phyloP scores from a whole-genome alignment of 2,329 filamentous ascomycete species.

The Ustilaginoidea virens region DNA sequence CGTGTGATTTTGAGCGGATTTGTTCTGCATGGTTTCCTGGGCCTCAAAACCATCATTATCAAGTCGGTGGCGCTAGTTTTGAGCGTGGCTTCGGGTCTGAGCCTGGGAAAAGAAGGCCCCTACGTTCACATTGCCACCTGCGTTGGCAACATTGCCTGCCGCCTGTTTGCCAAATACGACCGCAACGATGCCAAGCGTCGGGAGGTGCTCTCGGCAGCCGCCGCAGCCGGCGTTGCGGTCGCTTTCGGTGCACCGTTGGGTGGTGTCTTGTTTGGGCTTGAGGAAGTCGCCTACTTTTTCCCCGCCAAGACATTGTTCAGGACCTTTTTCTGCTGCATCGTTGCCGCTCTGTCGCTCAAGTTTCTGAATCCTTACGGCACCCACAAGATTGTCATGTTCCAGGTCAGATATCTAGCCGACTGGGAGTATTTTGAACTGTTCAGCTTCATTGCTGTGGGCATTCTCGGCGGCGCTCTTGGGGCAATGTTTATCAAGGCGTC shows the following conservation, averaged over 20 bases:
- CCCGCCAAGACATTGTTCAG: slow-evolving; percentile 93
- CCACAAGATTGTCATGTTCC: slow-evolving; percentile 90
- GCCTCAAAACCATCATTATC: slow-evolving; percentile 69
- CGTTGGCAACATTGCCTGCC: slow-evolving; percentile 87
- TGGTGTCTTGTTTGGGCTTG: slow-evolving; percentile 81
- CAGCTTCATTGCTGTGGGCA: slow-evolving; percentile 71
- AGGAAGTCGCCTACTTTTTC: slow-evolving; percentile 96
- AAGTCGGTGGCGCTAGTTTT: slow-evolving; percentile 74
- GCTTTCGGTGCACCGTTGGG: slow-evolving; percentile 82
- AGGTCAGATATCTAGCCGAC: slow-evolving; percentile 78
- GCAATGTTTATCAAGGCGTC: slow-evolving; percentile 96
- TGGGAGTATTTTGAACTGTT: slow-evolving; percentile 90
- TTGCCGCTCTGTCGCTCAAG: slow-evolving; percentile 78
- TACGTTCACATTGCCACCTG: slow-evolving; percentile 97
- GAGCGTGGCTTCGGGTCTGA: slow-evolving; percentile 83
- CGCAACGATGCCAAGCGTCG: slow-evolving; percentile 86
- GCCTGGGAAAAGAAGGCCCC: slow-evolving; percentile 84
- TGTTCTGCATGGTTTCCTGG: slow-evolving; percentile 88
- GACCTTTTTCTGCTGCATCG: slow-evolving; percentile 96
- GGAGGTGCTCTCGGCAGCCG: slow-evolving; percentile 84
- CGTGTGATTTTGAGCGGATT: slow-evolving; percentile 97
- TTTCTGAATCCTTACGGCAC: slow-evolving; percentile 95
- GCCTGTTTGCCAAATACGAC: slow-evolving; percentile 89
- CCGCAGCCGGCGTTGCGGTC: slow-evolving; percentile 82
- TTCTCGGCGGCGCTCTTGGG: slow-evolving; percentile 70